These are phyloP conservation scores for Entomophthora muscae DNA, from an alignment of 371 early-diverging fungal species.

Conservation along the genomic window DNA sequence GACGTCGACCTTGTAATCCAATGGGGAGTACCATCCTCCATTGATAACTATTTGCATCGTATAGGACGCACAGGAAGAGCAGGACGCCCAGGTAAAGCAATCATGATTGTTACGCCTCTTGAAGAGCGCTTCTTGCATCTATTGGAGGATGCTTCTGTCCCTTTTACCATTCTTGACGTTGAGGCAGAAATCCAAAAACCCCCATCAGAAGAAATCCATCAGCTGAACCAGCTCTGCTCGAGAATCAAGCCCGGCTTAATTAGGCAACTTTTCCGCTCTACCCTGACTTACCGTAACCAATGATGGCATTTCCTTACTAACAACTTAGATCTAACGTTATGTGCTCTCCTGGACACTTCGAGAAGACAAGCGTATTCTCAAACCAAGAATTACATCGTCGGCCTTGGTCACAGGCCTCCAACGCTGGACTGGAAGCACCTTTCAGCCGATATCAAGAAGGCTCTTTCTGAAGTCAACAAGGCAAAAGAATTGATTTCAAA, in stretches of 20 bases:
- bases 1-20: constrained; percentile 88
- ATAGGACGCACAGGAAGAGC: constrained; percentile 98
- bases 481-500: too few relatives aligned
- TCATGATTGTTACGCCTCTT: constrained; percentile 65
- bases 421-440: too few relatives aligned
- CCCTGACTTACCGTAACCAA: neutral
- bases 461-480: too few relatives aligned
- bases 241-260: neutral
- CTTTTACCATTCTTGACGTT: neutral
- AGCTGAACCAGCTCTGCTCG: neutral
- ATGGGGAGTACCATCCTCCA: constrained; percentile 75
- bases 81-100: constrained; percentile 77
- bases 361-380: neutral
- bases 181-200: neutral
- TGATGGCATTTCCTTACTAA: neutral
- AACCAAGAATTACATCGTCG: neutral
- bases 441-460: too few relatives aligned
- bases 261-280: neutral
- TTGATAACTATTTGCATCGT: constrained; percentile 95
- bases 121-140: constrained; percentile 51
- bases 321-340: neutral
- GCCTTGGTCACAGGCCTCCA: too few relatives aligned
- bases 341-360: neutral
- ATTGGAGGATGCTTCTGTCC: constrained; percentile 10
- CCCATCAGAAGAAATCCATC: neutral